These are phyloP conservation scores for Avicennia marina DNA, from an alignment of 257 asterid genomes.

Conservation along the genomic window DNA sequence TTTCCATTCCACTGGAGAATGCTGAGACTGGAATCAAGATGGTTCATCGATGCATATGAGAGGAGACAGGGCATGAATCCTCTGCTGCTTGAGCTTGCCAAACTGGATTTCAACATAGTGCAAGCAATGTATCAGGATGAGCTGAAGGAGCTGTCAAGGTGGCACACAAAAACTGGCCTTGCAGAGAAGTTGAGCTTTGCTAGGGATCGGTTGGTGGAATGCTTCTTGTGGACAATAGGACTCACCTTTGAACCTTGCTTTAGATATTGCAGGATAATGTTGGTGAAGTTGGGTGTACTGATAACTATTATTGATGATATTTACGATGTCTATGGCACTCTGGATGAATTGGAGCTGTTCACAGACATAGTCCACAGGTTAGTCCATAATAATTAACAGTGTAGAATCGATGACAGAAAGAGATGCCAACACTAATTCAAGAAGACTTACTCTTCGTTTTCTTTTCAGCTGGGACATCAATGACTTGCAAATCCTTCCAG, in stretches of 20 bases:
- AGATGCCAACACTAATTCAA: too few species aligned
- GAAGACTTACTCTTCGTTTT: not conserved
- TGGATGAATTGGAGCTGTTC: conserved; percentile 38
- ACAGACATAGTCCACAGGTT: conserved; percentile 39
- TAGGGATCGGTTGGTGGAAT: conserved; percentile 43
- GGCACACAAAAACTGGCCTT: conserved; percentile 20
- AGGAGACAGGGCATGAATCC: conserved; percentile 10
- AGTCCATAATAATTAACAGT: not conserved
- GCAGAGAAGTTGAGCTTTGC: conserved; percentile 32
- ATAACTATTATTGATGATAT: conserved; percentile 35
- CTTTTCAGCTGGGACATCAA: conserved; percentile 33
- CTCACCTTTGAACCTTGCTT: conserved; percentile 23
- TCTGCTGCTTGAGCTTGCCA: conserved; percentile 28
- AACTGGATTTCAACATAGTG: conserved; percentile 29
- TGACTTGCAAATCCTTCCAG: conserved; percentile 25
- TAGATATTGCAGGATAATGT: conserved; percentile 26
- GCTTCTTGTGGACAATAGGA: conserved; percentile 39
- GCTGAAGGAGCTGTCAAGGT: conserved; percentile 36
- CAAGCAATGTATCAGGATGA: conserved; percentile 38
- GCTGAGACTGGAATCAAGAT: conserved; percentile 38
- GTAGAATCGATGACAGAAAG: too few species aligned
- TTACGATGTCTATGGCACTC: conserved; percentile 45
- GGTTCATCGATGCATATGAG: conserved; percentile 36
- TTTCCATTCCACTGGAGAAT: conserved; percentile 53
- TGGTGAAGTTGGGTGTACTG: conserved; percentile 23